A percentile compares a stretch with the other conserved stretches of the same genome.
Conservation (phyloP, 2,329 filamentous ascomycete genomes). For the Alternaria gansuensis region DNA sequence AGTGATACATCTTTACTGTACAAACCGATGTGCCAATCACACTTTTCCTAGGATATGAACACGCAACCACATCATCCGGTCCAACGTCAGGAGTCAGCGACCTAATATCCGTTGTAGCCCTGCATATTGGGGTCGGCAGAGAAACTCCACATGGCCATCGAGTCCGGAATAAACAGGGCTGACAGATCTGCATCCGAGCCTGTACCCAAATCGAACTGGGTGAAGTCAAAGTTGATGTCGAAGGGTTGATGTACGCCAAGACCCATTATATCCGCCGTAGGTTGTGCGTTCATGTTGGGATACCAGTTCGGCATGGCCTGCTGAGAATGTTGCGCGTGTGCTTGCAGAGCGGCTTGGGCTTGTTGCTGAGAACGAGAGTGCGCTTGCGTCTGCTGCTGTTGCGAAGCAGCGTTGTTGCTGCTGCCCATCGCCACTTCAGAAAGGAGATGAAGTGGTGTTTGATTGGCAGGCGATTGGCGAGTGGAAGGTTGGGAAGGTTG, state of each 20-base stretch:
- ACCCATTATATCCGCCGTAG: constrained; percentile 38
- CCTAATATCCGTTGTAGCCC: constrained; percentile 26
- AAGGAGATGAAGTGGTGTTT: constrained; percentile 51
- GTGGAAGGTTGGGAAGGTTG: constrained; percentile 31
- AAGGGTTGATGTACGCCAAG: constrained; percentile 39
- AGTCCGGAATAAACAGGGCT: constrained; percentile 50
- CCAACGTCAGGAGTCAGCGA: background rate
- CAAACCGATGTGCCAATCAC: background rate
- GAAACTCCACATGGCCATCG: constrained; percentile 44
- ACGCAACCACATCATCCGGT: background rate
- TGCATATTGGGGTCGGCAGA: constrained; percentile 27
- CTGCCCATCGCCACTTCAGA: constrained; percentile 54
- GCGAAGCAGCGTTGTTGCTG: constrained; percentile 32
- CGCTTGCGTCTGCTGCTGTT: constrained; percentile 26
- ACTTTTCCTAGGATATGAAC: background rate
- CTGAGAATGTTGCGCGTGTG: constrained; percentile 35
- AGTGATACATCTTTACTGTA: background rate
- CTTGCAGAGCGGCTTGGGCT: constrained; percentile 38
- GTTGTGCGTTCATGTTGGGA: constrained; percentile 31
- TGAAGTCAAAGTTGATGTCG: constrained; percentile 51
- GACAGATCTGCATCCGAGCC: constrained; percentile 50
- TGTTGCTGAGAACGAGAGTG: constrained; percentile 35
- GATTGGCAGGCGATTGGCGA: constrained; percentile 43
- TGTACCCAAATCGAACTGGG: constrained; percentile 49
- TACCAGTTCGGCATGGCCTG: constrained; percentile 44